Percentiles rank a stretch among this genome's conserved stretches.
Evolutionary conservation across 805 yeast genomes (phyloP).

Genomic region (Diddensiella santjacobensis): DNA sequence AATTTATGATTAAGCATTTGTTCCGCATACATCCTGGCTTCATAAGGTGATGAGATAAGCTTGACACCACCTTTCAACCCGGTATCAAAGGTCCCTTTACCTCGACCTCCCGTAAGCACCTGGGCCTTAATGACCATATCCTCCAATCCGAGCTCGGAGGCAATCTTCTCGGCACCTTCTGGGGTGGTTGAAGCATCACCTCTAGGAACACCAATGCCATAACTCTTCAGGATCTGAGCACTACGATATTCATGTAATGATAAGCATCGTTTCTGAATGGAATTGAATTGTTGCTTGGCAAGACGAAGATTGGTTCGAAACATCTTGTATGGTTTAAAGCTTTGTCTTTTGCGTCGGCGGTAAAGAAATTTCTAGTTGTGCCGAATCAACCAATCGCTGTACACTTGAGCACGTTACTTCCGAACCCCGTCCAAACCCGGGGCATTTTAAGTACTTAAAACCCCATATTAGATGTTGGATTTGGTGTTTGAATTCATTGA

Average conservation of each 20-base stretch:
- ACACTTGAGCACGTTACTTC: background rate
- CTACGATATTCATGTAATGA: slow-evolving; percentile 96
- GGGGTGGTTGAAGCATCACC: slow-evolving; percentile 91
- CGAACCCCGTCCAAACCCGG: background rate
- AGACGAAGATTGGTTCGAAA: background rate
- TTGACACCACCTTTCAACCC: slow-evolving; percentile 97
- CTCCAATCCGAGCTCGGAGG: slow-evolving; percentile 64
- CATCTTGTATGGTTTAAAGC: no score
- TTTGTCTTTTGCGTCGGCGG: no score
- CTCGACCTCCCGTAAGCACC: slow-evolving; percentile 99
- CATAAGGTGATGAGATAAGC: slow-evolving; percentile 77
- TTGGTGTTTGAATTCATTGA: background rate
- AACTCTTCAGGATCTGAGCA: slow-evolving; percentile 74
- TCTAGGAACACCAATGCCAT: slow-evolving; percentile 86
- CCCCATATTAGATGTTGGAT: background rate
- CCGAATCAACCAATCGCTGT: background rate
- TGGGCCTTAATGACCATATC: slow-evolving; percentile 96
- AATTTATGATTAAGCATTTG: slow-evolving; percentile 90
- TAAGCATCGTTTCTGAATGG: slow-evolving; percentile 54
- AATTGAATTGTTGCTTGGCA: background rate
- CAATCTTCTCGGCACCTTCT: slow-evolving; percentile 80
- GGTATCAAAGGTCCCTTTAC: slow-evolving; percentile 95
- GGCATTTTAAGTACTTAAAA: no score
- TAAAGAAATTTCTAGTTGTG: background rate
- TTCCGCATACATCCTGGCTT: slow-evolving; percentile 79